phyloP scores from a whole-genome alignment of 768 basidiomycete species.

The Tricholoma terreum region DNA sequence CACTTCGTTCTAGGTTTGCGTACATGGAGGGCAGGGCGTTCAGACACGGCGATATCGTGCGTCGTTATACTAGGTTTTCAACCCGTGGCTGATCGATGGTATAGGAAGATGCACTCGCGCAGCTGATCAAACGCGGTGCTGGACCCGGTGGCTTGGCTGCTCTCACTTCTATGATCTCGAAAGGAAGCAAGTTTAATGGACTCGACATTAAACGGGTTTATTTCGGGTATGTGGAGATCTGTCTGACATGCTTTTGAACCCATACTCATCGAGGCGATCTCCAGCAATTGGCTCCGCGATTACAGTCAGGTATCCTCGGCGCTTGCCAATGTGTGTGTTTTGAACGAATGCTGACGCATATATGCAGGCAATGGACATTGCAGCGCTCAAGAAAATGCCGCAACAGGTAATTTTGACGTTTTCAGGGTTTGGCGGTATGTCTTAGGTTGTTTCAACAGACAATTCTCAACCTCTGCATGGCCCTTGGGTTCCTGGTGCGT shows the following conservation, averaged over 20 bases:
- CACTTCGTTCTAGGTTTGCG: constrained; percentile 50
- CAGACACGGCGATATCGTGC: constrained; percentile 87
- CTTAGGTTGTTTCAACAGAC: constrained; percentile 45
- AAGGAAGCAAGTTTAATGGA: constrained; percentile 68
- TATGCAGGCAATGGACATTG: constrained; percentile 76
- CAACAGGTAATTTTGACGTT: constrained; percentile 49
- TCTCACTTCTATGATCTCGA: constrained; percentile 54
- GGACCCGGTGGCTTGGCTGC: constrained; percentile 55
- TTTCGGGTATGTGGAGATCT: constrained; percentile 53
- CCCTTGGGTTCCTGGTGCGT: constrained; percentile 81
- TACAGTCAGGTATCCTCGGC: constrained; percentile 61
- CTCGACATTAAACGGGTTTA: constrained; percentile 84
- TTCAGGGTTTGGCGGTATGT: background rate
- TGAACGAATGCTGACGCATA: background rate
- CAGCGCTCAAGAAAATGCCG: constrained; percentile 68
- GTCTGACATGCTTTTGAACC: constrained; percentile 3
- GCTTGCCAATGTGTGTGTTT: background rate
- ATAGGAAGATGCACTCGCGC: constrained; percentile 68
- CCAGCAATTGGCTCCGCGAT: constrained; percentile 84
- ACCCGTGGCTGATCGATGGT: constrained; percentile 3
- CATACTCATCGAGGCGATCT: background rate
- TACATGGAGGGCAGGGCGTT: constrained; percentile 86
- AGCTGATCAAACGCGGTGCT: constrained; percentile 47
- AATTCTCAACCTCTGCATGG: constrained; percentile 87
- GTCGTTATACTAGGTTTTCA: constrained; percentile 8